phyloP scores from a whole-genome alignment of 148 eudicot species.

The Cornus kousa region DNA sequence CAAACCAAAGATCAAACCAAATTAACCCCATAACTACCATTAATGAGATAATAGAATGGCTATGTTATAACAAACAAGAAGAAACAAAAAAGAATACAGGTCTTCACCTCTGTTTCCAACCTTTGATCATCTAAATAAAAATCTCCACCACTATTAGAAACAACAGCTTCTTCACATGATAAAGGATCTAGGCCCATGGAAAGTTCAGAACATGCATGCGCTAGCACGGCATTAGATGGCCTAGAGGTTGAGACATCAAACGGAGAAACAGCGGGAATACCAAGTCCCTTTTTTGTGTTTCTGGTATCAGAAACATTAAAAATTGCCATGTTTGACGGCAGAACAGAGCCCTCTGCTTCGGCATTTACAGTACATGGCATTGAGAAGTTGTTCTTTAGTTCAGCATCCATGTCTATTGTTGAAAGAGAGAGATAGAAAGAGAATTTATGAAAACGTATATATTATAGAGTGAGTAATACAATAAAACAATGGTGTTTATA shows the following conservation, averaged over 20 bases:
- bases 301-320: slow-evolving; percentile 20
- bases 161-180: slow-evolving; percentile 20
- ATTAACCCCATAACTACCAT: background rate
- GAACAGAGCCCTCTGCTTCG: slow-evolving; percentile 15
- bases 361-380: slow-evolving; percentile 9
- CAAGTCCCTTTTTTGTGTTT: slow-evolving; percentile 19
- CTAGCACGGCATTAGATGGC: slow-evolving; percentile 16
- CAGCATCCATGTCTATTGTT: background rate
- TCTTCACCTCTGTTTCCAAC: slow-evolving; percentile 27
- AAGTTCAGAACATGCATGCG: slow-evolving; percentile 12
- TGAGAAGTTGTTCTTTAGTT: background rate
- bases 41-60: slow-evolving; percentile 5
- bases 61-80: background rate
- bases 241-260: slow-evolving; percentile 20
- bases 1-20: slow-evolving; percentile 11
- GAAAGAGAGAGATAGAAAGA: too few relatives aligned
- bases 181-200: slow-evolving; percentile 19
- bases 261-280: slow-evolving; percentile 20
- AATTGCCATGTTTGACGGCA: slow-evolving; percentile 24
- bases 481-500: too few relatives aligned
- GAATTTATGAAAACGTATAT: too few relatives aligned
- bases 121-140: slow-evolving; percentile 6
- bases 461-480: too few relatives aligned
- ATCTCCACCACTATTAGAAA: slow-evolving; percentile 17
- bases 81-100: background rate